Evolutionary conservation across 2,329 filamentous ascomycete species (phyloP).

Genomic region (Graphilbum sp.): DNA sequence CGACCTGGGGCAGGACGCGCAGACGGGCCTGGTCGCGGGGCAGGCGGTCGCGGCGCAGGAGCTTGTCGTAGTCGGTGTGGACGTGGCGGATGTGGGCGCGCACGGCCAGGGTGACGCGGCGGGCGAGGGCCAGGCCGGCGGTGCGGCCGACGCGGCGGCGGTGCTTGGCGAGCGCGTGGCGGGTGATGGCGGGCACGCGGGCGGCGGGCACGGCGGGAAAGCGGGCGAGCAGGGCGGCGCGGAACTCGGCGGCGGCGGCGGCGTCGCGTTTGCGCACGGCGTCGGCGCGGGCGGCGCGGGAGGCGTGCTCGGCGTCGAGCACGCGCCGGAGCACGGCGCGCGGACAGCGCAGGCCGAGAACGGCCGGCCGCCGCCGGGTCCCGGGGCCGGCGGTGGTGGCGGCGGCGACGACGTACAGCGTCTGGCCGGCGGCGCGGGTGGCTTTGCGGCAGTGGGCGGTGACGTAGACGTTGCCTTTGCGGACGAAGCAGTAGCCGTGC

Average conservation of each 20-base stretch:
- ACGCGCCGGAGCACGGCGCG: constrained; percentile 15
- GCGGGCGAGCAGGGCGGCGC: constrained; percentile 16
- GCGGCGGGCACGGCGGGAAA: constrained; percentile 24
- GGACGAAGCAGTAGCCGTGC: constrained; percentile 23
- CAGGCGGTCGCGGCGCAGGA: constrained; percentile 13
- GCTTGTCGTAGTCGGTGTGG: constrained; percentile 28
- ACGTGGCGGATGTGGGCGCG: constrained; percentile 30
- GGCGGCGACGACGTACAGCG: constrained; percentile 20
- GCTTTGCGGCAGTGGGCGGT: constrained; percentile 22
- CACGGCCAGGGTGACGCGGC: constrained; percentile 28
- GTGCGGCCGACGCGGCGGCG: constrained; percentile 31
- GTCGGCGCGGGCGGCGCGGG: constrained; percentile 15
- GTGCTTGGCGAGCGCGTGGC: constrained; percentile 26
- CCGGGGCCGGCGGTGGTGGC: neutral
- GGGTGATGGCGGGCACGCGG: constrained; percentile 19
- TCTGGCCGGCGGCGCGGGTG: constrained; percentile 16
- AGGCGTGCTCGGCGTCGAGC: constrained; percentile 14
- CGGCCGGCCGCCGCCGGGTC: neutral
- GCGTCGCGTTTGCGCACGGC: constrained; percentile 19
- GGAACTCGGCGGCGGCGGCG: constrained; percentile 16
- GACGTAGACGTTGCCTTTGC: constrained; percentile 24
- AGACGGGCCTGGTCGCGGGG: neutral
- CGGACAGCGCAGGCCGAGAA: constrained; percentile 24
- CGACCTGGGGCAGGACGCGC: neutral
- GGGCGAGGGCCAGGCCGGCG: constrained; percentile 17